Evolutionary conservation across 2,329 filamentous ascomycete species (phyloP), one percentile per base, ranked within the genome.

Genomic region (Exophiala phaeomuriformis): DNA sequence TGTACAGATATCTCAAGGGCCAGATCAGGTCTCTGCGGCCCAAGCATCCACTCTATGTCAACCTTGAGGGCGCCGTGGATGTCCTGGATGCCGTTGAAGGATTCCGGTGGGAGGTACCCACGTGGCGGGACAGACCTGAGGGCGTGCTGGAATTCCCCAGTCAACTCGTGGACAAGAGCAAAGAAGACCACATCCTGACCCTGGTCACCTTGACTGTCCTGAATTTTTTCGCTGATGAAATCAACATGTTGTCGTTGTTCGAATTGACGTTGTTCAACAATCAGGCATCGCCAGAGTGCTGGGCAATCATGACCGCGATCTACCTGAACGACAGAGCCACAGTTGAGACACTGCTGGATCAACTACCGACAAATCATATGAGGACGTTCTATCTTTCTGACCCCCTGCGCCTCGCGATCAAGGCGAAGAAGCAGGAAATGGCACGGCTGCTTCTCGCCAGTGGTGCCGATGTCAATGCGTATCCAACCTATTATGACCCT

Each of bases 291-390:
- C 30, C 49, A 5, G 12, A 35, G 10, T 29, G 41, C 28, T 51
- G 49, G 49, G 49, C 49, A 8, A 27, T 47, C 4, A 42, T 51
- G 42, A 51, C 49, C 8, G 49, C 41, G 4, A 40, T 51, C 19
- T 33, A 39, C 6, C 10, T 46, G 27, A 47, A 51, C 28, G 33
- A 47, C 28, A 39, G 5, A 9, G 27, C 32, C 19, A 33, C 43
- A 27, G 43, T 51, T 8, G 12, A 46, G 36, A n/a, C 43, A 6
- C 43, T 51, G 6, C 33, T 51, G 30, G 35, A 44, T 10, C 33
- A 12, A n/a, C 10, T 40, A 30, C 32, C 49, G 29, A 30, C 40
- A 10, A 27, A 39, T n/a, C 10, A 12, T 10, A 7, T 28, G 35
- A 29, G 30, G 27, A 39, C 29, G n/a, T 19, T 39, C n/a, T 12